Base-by-base conservation (phyloP, 2,329 filamentous ascomycete species). In the Cytospora schulzeri region DNA sequence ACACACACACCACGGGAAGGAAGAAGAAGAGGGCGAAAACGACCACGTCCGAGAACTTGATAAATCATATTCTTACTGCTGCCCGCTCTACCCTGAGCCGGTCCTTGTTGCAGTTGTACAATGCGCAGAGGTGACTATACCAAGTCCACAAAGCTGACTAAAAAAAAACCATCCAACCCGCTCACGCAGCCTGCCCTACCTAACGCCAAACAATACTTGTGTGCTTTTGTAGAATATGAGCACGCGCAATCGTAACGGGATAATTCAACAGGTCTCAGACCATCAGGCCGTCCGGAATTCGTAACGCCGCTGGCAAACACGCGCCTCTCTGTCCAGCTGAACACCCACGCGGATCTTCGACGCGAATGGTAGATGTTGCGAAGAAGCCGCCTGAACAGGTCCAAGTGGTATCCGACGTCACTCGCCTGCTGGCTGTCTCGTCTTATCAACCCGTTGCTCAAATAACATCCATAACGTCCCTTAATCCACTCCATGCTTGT, bases 1-100 rank as follows among this genome's bases (percentile, higher is more conserved):
- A 35, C 31, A 7, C 2, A 14, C 31, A 11, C n/a, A 12, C 11
- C 45, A 48, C 45, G 9, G 12, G 11, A n/a, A n/a, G n/a, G n/a
- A n/a, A n/a, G n/a, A n/a, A 12, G 12, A 24, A 48, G 19, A 24
- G n/a, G 8, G 22, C 45, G 7, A n/a, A 24, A 48, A 6, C 17
- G 9, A 45, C 41, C 41, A 22, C 4, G 45, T 48, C n/a, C 19
- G 45, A 56, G 33, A 56, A 56, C 55, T 56, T 62, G 29, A 31
- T 48, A 56, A 56, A 56, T 51, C 60, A 51, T 50, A 56, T 62
- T 56, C 29, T 50, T 50, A 53, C 52, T 62, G 60, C 60, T 56
- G 41, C 52, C 52, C 31, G 60, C 60, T 56, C 60, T 53, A 28
- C 55, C 38, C 28, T 38, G n/a, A 54, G 29, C 38, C 29, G 28